phyloP scores from a whole-genome alignment of 1,284 basidiomycete species.

The Ceratobasidium theobromae region DNA sequence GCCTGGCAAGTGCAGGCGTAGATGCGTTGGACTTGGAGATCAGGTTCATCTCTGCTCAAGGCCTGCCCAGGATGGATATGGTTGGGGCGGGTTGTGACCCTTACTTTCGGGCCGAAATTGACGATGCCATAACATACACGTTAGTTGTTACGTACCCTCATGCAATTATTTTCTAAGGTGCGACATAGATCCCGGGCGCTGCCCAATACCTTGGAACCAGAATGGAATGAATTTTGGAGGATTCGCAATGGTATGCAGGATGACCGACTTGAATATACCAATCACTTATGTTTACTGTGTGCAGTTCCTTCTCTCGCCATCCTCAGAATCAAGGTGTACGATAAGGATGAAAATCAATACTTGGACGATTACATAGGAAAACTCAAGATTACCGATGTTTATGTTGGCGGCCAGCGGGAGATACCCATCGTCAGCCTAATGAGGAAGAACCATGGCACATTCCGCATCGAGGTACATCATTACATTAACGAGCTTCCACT shows the following conservation, averaged over 20 bases:
- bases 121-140: slow-evolving; percentile 63
- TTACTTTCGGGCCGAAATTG: slow-evolving; percentile 68
- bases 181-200: slow-evolving; percentile 63
- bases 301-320: slow-evolving; percentile 59
- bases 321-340: slow-evolving; percentile 58
- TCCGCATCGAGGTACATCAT: slow-evolving; percentile 67
- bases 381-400: slow-evolving; percentile 53
- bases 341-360: slow-evolving; percentile 62
- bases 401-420: slow-evolving; percentile 59
- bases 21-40: slow-evolving; percentile 36
- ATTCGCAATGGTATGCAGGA: slow-evolving; percentile 5
- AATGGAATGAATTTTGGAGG: slow-evolving; percentile 73
- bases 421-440: slow-evolving; percentile 57
- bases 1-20: slow-evolving; percentile 31
- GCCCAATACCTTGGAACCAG: slow-evolving; percentile 56
- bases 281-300: slow-evolving; percentile 53
- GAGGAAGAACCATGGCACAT: slow-evolving; percentile 52
- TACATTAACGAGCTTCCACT: too few species aligned
- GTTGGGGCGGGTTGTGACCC: slow-evolving; percentile 63
- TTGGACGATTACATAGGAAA: slow-evolving; percentile 68
- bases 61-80: slow-evolving; percentile 67
- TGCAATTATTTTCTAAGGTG: neutral
- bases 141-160: slow-evolving; percentile 40
- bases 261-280: neutral
- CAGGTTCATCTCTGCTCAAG: slow-evolving; percentile 29